Evolutionary conservation across 106 monocot genomes (phyloP).

Genomic region (Dendrobium catenatum): DNA sequence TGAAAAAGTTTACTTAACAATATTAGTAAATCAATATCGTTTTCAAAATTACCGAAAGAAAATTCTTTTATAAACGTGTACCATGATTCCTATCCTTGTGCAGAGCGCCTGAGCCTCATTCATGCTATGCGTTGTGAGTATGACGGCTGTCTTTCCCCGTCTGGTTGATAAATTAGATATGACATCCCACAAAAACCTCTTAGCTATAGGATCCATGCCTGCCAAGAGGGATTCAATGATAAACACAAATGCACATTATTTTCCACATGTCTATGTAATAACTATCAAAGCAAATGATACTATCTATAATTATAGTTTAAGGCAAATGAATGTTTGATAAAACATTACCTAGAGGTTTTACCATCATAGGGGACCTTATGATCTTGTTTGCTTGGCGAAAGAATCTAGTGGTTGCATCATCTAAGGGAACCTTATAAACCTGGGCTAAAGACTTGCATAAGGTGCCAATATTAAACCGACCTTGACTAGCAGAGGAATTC

Average conservation of each 20-base stretch:
- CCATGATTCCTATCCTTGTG: conserved; percentile 92
- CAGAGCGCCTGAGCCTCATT: conserved; percentile 94
- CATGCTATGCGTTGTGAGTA: conserved; percentile 95
- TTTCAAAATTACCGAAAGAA: background rate
- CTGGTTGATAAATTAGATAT: conserved; percentile 81
- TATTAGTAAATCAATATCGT: background rate
- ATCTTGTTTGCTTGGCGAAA: too few species aligned
- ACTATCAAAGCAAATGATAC: background rate
- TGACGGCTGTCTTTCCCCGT: conserved; percentile 79
- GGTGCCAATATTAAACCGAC: too few species aligned
- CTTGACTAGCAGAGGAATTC: too few species aligned
- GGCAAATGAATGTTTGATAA: too few species aligned
- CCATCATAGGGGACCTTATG: too few species aligned
- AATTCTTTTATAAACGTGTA: conserved; percentile 14
- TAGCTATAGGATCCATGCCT: conserved; percentile 96
- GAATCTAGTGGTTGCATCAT: too few species aligned
- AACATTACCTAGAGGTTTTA: too few species aligned
- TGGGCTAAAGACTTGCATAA: too few species aligned
- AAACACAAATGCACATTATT: background rate
- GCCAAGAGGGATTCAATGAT: background rate
- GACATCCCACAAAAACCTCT: conserved; percentile 93
- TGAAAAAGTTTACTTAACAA: background rate
- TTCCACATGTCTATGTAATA: background rate
- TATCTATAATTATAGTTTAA: background rate
- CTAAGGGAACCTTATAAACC: too few species aligned